Conservation (phyloP, 805 yeast species). For the Novakomyces olei region DNA sequence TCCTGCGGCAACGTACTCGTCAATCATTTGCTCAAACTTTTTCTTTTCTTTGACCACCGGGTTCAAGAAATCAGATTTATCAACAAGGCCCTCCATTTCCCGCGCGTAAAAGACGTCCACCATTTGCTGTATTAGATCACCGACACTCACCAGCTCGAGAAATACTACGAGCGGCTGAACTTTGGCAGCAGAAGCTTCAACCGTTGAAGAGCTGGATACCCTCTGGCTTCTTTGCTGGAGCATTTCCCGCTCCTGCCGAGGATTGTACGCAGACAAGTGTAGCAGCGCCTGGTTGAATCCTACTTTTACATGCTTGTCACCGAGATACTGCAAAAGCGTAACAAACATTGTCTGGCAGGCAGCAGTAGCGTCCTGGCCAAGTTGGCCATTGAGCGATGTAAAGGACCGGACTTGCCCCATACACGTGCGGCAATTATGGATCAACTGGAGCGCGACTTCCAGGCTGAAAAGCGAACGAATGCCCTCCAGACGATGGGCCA, state of each 20-base stretch:
- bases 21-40: slow-evolving; percentile 57
- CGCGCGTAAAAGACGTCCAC: slow-evolving; percentile 72
- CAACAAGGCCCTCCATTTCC: slow-evolving; percentile 46
- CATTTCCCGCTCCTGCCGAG: slow-evolving; percentile 21
- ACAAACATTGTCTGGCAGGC: slow-evolving; percentile 47
- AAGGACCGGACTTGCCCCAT: slow-evolving; percentile 37
- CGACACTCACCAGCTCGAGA: slow-evolving; percentile 76
- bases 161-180: slow-evolving; percentile 74
- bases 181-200: no score
- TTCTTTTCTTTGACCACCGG: slow-evolving; percentile 61
- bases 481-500: slow-evolving; percentile 51
- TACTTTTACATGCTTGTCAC: slow-evolving; percentile 51
- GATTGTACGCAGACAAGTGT: slow-evolving; percentile 49
- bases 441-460: slow-evolving; percentile 49
- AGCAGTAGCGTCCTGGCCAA: slow-evolving; percentile 18
- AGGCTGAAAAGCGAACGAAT: slow-evolving; percentile 59
- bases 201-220: slow-evolving; percentile 5
- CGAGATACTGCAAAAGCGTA: slow-evolving; percentile 37
- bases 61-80: slow-evolving; percentile 57
- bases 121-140: slow-evolving; percentile 84
- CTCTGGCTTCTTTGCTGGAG: slow-evolving; percentile 1
- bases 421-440: slow-evolving; percentile 44
- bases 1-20: slow-evolving; percentile 80
- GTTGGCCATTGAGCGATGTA: slow-evolving; percentile 15
- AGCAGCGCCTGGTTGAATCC: slow-evolving; percentile 69